Evolutionary conservation across 1,284 basidiomycete species (phyloP).

Genomic region (Heterobasidion occidentale): DNA sequence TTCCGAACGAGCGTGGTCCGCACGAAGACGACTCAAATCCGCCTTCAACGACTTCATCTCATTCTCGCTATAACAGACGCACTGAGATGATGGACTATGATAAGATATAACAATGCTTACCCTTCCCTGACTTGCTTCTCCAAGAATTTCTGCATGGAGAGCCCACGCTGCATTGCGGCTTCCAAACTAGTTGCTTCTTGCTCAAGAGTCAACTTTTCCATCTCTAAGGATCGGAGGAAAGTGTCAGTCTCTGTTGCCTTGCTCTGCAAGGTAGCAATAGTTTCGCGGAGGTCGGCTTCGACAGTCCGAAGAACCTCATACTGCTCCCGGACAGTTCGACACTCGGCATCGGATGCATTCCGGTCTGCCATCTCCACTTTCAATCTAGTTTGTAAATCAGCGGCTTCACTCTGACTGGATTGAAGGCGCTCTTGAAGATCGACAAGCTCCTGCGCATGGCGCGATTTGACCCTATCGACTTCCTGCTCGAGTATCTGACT

Average conservation of each 20-base stretch:
- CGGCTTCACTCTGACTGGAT: slow-evolving; percentile 4
- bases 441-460: slow-evolving; percentile 15
- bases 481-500: slow-evolving; percentile 6
- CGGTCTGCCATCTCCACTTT: slow-evolving; percentile 22
- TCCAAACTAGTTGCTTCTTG: slow-evolving; percentile 47
- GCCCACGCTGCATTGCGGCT: slow-evolving; percentile 54
- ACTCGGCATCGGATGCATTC: slow-evolving; percentile 14
- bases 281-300: slow-evolving; percentile 19
- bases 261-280: slow-evolving; percentile 18
- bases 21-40: slow-evolving; percentile 37
- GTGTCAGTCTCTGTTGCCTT: slow-evolving; percentile 19
- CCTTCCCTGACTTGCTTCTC: slow-evolving; percentile 55
- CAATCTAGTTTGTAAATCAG: slow-evolving; percentile 21
- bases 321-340: slow-evolving; percentile 15
- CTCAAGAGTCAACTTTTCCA: slow-evolving; percentile 44
- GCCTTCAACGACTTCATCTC: slow-evolving; percentile 33
- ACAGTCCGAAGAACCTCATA: slow-evolving; percentile 17
- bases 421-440: slow-evolving; percentile 18
- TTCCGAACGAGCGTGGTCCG: slow-evolving; percentile 41
- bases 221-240: slow-evolving; percentile 24
- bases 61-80: slow-evolving; percentile 32
- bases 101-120: slow-evolving; percentile 25
- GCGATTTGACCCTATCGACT: slow-evolving; percentile 4
- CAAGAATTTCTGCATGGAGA: slow-evolving; percentile 49
- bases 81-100: slow-evolving; percentile 6